Conservation (phyloP, 179 eudicot genomes). For the Silene vulgaris region DNA sequence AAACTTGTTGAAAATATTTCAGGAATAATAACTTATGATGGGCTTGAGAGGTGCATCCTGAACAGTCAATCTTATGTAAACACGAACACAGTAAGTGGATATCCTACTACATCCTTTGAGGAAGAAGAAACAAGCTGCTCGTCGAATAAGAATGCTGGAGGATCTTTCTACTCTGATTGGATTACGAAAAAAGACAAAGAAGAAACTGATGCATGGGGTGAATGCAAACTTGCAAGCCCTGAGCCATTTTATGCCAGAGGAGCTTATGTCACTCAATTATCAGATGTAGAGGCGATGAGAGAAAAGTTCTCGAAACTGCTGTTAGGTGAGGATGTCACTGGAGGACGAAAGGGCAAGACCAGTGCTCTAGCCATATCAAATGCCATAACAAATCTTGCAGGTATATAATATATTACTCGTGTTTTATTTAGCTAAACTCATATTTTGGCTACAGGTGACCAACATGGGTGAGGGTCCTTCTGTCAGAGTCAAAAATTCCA, state of each 20-base stretch:
- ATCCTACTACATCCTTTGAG: constrained; percentile 45
- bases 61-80: constrained; percentile 46
- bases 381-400: constrained; percentile 73
- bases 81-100: constrained; percentile 40
- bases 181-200: constrained; percentile 44
- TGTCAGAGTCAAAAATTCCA: neutral
- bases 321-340: constrained; percentile 85
- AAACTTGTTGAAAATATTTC: constrained; percentile 22
- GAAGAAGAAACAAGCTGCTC: constrained; percentile 70
- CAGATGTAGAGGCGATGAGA: constrained; percentile 68
- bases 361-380: constrained; percentile 74
- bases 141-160: constrained; percentile 59
- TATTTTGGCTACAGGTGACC: neutral
- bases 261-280: constrained; percentile 30
- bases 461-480: neutral
- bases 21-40: constrained; percentile 74
- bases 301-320: constrained; percentile 72
- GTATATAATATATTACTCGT: constrained; percentile 46
- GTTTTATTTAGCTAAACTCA: neutral
- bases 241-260: constrained; percentile 35
- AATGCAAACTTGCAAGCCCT: constrained; percentile 34
- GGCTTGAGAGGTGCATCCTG: constrained; percentile 77
- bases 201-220: constrained; percentile 54
- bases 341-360: constrained; percentile 62
- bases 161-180: constrained; percentile 61